Evolutionary conservation across 2,329 filamentous ascomycete genomes (phyloP).

Genomic region (Curvularia verruculosa): DNA sequence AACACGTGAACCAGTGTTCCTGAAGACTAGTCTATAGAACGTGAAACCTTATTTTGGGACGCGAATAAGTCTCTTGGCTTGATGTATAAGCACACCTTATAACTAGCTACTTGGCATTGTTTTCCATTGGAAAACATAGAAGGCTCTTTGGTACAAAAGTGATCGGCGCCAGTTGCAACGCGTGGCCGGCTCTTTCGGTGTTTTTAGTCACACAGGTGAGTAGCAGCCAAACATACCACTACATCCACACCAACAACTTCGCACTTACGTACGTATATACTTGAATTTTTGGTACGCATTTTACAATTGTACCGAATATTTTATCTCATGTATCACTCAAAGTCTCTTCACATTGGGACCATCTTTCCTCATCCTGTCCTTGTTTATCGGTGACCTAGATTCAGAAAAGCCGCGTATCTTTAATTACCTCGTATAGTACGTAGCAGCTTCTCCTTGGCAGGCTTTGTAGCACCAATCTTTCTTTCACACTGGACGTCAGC

Average conservation of each 20-base stretch:
- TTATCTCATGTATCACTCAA: not conserved
- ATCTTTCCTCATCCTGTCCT: not conserved
- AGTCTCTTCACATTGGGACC: not conserved
- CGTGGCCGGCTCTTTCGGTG: not conserved
- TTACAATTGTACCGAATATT: not conserved
- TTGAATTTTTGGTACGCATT: not conserved
- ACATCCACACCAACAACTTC: not conserved
- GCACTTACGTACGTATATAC: too few relatives aligned
- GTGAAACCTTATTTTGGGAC: not conserved
- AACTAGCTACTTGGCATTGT: not conserved
- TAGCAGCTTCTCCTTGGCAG: not conserved
- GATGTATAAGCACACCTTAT: not conserved
- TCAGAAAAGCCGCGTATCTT: not conserved
- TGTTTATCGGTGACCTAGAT: not conserved
- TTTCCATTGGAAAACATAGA: not conserved
- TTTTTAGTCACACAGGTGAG: not conserved
- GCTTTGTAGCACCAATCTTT: not conserved
- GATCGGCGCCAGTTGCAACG: not conserved
- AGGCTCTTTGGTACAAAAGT: not conserved
- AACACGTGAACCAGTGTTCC: slow-evolving; percentile 22
- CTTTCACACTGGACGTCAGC: not conserved
- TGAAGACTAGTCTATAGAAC: not conserved
- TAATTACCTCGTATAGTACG: not conserved
- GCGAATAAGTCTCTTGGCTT: not conserved
- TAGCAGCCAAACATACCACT: not conserved